These are phyloP conservation scores for Leucosporidium yakuticum DNA, from an alignment of 768 basidiomycete genomes.

Conservation along the genomic window DNA sequence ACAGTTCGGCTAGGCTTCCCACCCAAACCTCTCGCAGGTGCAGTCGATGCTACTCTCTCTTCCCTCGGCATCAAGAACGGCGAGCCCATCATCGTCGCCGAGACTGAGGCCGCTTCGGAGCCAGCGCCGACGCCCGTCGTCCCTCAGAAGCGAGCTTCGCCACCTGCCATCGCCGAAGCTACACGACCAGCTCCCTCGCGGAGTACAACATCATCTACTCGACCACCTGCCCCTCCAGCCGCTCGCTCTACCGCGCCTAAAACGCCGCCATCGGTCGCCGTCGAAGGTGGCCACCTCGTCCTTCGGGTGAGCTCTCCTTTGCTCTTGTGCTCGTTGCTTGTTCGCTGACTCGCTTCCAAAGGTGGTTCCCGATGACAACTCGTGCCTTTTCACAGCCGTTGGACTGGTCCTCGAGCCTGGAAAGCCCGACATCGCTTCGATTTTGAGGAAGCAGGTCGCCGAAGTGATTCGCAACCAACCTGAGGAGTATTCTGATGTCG, in stretches of 20 bases:
- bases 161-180: constrained; percentile 4
- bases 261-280: constrained; percentile 33
- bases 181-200: not conserved
- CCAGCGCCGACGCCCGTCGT: constrained; percentile 9
- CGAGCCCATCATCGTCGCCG: constrained; percentile 77
- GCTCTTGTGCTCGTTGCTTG: constrained; percentile 14
- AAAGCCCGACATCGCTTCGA: constrained; percentile 56
- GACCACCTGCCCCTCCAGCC: not conserved
- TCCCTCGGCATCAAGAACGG: constrained; percentile 70
- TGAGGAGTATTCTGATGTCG: constrained; percentile 70
- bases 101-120: constrained; percentile 20
- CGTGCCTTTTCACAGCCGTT: constrained; percentile 83
- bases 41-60: constrained; percentile 45
- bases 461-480: constrained; percentile 68
- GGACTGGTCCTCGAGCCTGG: constrained; percentile 80
- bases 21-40: not conserved
- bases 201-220: constrained; percentile 25
- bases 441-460: constrained; percentile 73
- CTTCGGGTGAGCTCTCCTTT: constrained; percentile 11
- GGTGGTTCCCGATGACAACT: constrained; percentile 94
- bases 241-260: not conserved
- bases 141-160: constrained; percentile 1
- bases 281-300: constrained; percentile 31
- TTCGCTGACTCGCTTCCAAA: constrained; percentile 43
- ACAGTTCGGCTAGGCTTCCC: constrained; percentile 12